Evolutionary conservation across 129 eudicot genomes (phyloP), one percentile per base, ranked within the genome.

Genomic region (Centella asiatica): DNA sequence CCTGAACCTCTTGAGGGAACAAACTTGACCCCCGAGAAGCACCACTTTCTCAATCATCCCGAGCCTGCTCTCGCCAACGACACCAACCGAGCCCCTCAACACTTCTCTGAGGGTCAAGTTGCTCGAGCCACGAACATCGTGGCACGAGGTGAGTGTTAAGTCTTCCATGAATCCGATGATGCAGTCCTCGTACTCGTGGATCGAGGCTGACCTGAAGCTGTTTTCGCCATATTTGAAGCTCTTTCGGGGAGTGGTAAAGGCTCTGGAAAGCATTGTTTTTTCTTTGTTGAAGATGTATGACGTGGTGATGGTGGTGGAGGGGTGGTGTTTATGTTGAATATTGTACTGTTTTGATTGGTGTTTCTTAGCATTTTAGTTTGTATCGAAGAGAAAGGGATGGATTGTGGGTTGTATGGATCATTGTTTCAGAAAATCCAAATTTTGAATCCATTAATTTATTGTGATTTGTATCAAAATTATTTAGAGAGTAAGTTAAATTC

Each of bases 91-190:
- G 2, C 76, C 80, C 74, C 80, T 69, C 76, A 83, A 64, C 37
- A 79, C 83, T 39, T 73, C 80, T 71, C 80, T 70, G 1, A 83
- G 61, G 24, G 68, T 76, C 85, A 82, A 68, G 26, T 27, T 57
- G 23, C 26, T 44, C 23, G 64, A 5, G 1, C 28, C 49, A 45
- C 46, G 54, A 52, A 70, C 73, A 10, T 72, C 67, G 15, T 37
- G 60, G 58, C 36, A 53, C 5, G 34, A 24, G 0, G 25, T 53
- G n/a, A 79, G n/a, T 6, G 82, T 77, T 24, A 67, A 64, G 6
- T 83, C 75, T 31, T 83, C 83, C 83, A 76, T 79, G 74, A 74
- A 79, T 14, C 89, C 89, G 28, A 79, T 56, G 63, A 83, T 69
- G 73, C 74, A 79, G 20, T 83, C 82, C 32, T 83, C 89, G 45